Evolutionary conservation across 805 yeast species (phyloP).

Genomic region (Ogataea glucozyma): DNA sequence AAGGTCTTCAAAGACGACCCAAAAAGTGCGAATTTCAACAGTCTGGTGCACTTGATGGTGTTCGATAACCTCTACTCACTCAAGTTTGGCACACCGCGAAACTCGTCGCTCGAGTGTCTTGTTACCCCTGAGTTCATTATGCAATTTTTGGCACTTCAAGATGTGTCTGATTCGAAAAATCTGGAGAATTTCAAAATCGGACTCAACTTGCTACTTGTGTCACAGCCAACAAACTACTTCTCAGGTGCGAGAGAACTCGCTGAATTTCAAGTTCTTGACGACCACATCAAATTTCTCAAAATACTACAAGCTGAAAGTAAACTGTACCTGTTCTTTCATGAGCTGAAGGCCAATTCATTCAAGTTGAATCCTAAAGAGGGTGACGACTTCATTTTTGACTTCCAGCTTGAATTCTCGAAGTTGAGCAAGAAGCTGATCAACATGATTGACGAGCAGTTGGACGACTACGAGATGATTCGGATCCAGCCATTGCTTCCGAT

Average conservation of each 20-base stretch:
- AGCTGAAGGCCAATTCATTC: conserved; percentile 8
- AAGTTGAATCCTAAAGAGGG: conserved; percentile 15
- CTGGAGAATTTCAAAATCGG: conserved; percentile 30
- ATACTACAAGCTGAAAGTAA: conserved; percentile 29
- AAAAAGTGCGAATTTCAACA: conserved; percentile 26
- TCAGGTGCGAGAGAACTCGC: conserved; percentile 17
- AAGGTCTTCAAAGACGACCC: conserved; percentile 42
- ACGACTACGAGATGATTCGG: conserved; percentile 30
- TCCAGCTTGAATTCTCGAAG: conserved; percentile 34
- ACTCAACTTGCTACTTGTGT: conserved; percentile 24
- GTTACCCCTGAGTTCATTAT: conserved; percentile 22
- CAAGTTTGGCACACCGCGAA: conserved; percentile 46
- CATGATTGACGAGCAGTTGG: conserved; percentile 33
- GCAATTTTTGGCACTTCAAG: conserved; percentile 17
- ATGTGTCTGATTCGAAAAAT: conserved; percentile 14
- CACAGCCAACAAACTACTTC: conserved; percentile 20
- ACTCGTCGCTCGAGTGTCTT: conserved; percentile 24
- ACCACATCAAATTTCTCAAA: conserved; percentile 29
- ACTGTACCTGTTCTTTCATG: conserved; percentile 17
- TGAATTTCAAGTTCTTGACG: conserved; percentile 17
- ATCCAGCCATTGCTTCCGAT: conserved; percentile 31
- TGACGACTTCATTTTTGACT: conserved; percentile 32
- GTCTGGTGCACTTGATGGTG: conserved; percentile 48
- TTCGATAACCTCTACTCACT: conserved; percentile 55
- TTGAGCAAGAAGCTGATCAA: conserved; percentile 29